These are phyloP conservation scores for Ammopiptanthus mongolicus DNA, from an alignment of 306 rosid genomes.

Conservation along the genomic window DNA sequence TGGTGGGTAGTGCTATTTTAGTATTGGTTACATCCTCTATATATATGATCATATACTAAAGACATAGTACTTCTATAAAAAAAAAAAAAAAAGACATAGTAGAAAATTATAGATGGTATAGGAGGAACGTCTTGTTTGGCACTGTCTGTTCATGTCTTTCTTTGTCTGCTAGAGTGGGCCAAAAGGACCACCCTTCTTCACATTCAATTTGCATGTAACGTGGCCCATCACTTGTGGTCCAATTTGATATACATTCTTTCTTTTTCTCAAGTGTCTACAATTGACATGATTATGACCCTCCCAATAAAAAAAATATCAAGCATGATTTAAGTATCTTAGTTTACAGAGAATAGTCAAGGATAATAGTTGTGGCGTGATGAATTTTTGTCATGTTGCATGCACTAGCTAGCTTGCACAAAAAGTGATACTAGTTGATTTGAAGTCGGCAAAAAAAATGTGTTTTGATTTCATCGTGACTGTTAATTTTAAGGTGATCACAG, in stretches of 20 bases:
- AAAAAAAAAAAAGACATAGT: too few species aligned
- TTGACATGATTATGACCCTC: background rate
- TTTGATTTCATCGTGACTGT: conserved; percentile 25
- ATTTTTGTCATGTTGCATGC: conserved; percentile 11
- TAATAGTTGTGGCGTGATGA: conserved; percentile 21
- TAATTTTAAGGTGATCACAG: too few species aligned
- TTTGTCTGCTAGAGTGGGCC: conserved; percentile 13
- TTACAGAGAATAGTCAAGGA: background rate
- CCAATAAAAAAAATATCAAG: background rate
- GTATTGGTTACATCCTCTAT: too few species aligned
- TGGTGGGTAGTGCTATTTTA: too few species aligned
- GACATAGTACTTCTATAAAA: too few species aligned
- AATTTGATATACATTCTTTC: background rate
- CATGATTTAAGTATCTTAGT: conserved; percentile 12
- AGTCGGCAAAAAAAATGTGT: background rate
- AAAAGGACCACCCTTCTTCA: conserved; percentile 3
- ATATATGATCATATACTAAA: background rate
- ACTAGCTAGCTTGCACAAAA: background rate
- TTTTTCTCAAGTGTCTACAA: background rate
- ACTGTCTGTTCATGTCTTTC: conserved; percentile 2
- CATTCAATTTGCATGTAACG: background rate
- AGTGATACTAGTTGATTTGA: background rate
- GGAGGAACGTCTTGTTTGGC: too few species aligned
- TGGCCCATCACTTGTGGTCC: conserved; percentile 12
- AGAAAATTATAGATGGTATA: too few species aligned